phyloP scores from a whole-genome alignment of 1,139 yeast species.

The Hanseniaspora sp. region DNA sequence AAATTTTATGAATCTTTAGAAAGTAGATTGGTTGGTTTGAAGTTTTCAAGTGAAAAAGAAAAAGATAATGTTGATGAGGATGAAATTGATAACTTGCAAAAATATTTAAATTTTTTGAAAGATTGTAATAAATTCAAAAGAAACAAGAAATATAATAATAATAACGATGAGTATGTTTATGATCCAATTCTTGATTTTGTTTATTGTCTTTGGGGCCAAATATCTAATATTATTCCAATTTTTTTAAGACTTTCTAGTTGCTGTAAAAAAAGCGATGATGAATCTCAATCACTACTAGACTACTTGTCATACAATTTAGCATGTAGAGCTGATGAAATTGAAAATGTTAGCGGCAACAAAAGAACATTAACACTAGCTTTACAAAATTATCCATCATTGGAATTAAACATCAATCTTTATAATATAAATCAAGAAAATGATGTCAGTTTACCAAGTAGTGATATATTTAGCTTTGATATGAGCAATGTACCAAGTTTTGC shows the following conservation, averaged over 20 bases:
- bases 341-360: neutral
- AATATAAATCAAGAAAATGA: neutral
- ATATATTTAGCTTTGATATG: no score
- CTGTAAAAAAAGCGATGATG: neutral
- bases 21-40: neutral
- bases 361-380: neutral
- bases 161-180: neutral
- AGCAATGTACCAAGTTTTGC: neutral
- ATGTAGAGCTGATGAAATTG: neutral
- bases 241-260: neutral
- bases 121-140: neutral
- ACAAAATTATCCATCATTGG: neutral
- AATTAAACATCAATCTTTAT: neutral
- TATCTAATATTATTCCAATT: neutral
- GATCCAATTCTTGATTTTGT: slow-evolving; percentile 7
- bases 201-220: slow-evolving; percentile 1
- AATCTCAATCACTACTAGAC: neutral
- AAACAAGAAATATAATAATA: neutral
- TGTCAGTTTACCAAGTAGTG: no score
- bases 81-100: neutral
- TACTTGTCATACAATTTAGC: slow-evolving; percentile 4
- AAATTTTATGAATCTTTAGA: slow-evolving; percentile 2
- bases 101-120: slow-evolving; percentile 4
- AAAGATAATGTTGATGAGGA: neutral
- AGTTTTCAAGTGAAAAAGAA: neutral